Evolutionary conservation across 495 filamentous ascomycete species (phyloP), one percentile per base, ranked within the genome.

Genomic region (Penicillium samsonianum): DNA sequence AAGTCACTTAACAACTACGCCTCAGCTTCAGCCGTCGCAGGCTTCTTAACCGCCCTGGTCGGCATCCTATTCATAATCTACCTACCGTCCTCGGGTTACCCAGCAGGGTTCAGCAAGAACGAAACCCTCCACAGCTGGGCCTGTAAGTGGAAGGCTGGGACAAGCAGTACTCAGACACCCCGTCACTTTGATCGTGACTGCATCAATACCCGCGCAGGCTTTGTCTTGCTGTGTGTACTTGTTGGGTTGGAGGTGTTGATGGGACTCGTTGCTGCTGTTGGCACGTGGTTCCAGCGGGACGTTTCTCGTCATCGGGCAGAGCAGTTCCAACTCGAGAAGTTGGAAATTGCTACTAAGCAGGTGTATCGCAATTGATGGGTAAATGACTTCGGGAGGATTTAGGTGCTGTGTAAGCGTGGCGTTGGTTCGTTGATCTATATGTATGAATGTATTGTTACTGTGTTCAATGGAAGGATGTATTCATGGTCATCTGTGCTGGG

Each of bases 71-170:
- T 80, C 59, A 69, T 67, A 23, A 73, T 79, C 30, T 73, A 77
- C 55, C 70, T 71, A 9, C 74, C 77, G 0, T 73, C 71, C 8
- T 72, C 78, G 17, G 62, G 65, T 1, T 69, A 71, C 40, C 71
- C 74, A 12, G 69, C 45, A 19, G 71, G 69, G 25, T 77, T 76
- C 55, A 69, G 60, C 55, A 40, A 62, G 1, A 69, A 70, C 19
- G 79, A 81, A 53, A 82, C 78, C 10, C 67, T 82, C 16, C 68
- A 77, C 25, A 78, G 73, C 48, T 82, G 80, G 80, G 80, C 79
- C 5, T 82, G 80, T 66, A 81, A 80, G 59, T 81, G 78, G 76
- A 71, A 74, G 30, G 43, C 40, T 1, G 48, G 49, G 3, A 62
- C 52, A 10, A 53, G 52, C 10, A 44, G 30, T 19, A 52, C 55